Evolutionary conservation across 1,139 yeast genomes (phyloP).

Genomic region (Insectozyma bohioensis): DNA sequence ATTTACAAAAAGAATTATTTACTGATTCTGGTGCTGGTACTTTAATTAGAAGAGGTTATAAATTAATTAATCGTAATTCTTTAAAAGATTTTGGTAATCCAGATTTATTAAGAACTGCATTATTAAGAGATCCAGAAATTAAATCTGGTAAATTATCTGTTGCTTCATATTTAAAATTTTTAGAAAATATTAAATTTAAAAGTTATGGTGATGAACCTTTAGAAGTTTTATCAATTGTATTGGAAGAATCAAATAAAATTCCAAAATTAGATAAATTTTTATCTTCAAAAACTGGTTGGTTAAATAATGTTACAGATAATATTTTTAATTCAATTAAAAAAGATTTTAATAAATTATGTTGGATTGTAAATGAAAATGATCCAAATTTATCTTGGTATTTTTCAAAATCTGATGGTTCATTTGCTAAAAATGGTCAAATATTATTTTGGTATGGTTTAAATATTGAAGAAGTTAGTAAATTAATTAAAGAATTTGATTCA

Average conservation of each 20-base stretch:
- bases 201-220: slow-evolving; percentile 95
- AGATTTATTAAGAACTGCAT: slow-evolving; percentile 72
- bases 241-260: slow-evolving; percentile 38
- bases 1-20: slow-evolving; percentile 92
- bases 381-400: slow-evolving; percentile 92
- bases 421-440: slow-evolving; percentile 83
- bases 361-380: slow-evolving; percentile 91
- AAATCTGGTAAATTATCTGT: slow-evolving; percentile 70
- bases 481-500: slow-evolving; percentile 64
- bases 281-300: slow-evolving; percentile 92
- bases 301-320: slow-evolving; percentile 94
- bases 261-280: slow-evolving; percentile 86
- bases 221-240: slow-evolving; percentile 88
- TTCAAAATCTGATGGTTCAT: slow-evolving; percentile 91
- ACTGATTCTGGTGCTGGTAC: slow-evolving; percentile 99
- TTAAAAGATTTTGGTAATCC: slow-evolving; percentile 73
- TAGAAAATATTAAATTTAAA: slow-evolving; percentile 64
- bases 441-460: slow-evolving; percentile 93
- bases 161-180: slow-evolving; percentile 75
- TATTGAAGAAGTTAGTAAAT: slow-evolving; percentile 59
- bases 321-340: slow-evolving; percentile 80
- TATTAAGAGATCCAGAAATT: slow-evolving; percentile 75
- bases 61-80: slow-evolving; percentile 68
- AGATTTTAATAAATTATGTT: slow-evolving; percentile 72
- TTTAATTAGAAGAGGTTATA: slow-evolving; percentile 94